Evolutionary conservation across 1,284 basidiomycete genomes (phyloP).

Genomic region (Cutaneotrichosporon arboriforme): DNA sequence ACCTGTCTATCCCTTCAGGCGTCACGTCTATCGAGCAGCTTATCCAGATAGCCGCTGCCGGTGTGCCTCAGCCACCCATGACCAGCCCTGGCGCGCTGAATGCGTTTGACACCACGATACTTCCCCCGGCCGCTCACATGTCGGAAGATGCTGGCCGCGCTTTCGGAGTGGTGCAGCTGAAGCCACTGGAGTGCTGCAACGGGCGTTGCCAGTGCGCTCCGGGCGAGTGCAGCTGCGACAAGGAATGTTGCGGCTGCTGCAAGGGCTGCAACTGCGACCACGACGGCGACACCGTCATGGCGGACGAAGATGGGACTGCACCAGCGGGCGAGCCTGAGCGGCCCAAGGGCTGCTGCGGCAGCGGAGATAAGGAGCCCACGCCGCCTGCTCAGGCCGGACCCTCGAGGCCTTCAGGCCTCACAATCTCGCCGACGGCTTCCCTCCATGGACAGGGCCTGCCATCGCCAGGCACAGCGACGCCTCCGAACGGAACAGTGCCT

Average conservation of each 20-base stretch:
- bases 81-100: constrained; percentile 20
- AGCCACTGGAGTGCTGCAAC: constrained; percentile 48
- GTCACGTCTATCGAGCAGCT: constrained; percentile 45
- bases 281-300: constrained; percentile 29
- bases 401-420: background rate
- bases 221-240: constrained; percentile 44
- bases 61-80: constrained; percentile 30
- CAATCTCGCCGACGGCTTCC: constrained; percentile 3
- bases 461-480: constrained; percentile 6
- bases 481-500: constrained; percentile 6
- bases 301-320: constrained; percentile 2
- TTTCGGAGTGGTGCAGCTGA: constrained; percentile 41
- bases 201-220: constrained; percentile 46
- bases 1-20: constrained; percentile 42
- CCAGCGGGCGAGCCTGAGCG: background rate
- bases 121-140: constrained; percentile 31
- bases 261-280: constrained; percentile 38
- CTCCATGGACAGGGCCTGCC: constrained; percentile 2
- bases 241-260: constrained; percentile 49
- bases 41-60: constrained; percentile 40
- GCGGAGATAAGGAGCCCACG: background rate
- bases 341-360: constrained; percentile 7
- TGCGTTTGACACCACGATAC: constrained; percentile 36
- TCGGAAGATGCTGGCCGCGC: constrained; percentile 37
- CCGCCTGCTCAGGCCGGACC: background rate